phyloP scores from a whole-genome alignment of 371 early-diverging fungal genomes.

The Mucor racemosus region DNA sequence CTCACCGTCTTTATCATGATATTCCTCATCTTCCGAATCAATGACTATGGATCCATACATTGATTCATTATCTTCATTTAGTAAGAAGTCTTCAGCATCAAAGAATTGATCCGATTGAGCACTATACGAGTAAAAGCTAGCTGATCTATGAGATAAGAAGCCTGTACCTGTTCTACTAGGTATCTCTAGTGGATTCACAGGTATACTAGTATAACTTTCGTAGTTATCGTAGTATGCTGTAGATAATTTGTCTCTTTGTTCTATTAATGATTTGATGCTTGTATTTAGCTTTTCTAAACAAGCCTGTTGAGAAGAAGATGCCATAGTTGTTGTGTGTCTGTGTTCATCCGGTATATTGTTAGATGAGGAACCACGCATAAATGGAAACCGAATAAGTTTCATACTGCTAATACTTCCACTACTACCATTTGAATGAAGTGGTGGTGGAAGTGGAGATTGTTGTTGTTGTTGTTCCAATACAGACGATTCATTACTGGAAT shows the following conservation, averaged over 20 bases:
- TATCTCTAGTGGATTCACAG: neutral
- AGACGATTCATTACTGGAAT: neutral
- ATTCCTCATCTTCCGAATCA: slow-evolving; percentile 20
- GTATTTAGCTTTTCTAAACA: neutral
- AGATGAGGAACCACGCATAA: slow-evolving; percentile 10
- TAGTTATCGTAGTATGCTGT: slow-evolving; percentile 5
- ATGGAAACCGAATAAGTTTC: slow-evolving; percentile 17
- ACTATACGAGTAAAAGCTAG: slow-evolving; percentile 19
- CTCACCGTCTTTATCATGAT: neutral
- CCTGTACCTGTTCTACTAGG: slow-evolving; percentile 14
- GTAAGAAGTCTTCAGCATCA: slow-evolving; percentile 19
- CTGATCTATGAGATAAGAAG: slow-evolving; percentile 3
- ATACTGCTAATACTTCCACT: neutral
- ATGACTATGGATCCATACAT: slow-evolving; percentile 3
- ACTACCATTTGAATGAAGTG: slow-evolving; percentile 1
- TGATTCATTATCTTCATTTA: slow-evolving; percentile 8
- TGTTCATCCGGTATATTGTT: neutral
- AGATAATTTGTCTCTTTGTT: neutral
- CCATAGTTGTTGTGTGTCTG: too few relatives aligned
- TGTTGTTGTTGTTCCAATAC: neutral
- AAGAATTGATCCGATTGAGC: slow-evolving; percentile 18
- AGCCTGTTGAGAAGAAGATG: neutral
- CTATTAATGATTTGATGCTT: neutral
- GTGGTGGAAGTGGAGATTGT: neutral
- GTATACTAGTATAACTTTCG: neutral